Conservation (phyloP, 495 filamentous ascomycete genomes). For the Achaetomiella virescens region DNA sequence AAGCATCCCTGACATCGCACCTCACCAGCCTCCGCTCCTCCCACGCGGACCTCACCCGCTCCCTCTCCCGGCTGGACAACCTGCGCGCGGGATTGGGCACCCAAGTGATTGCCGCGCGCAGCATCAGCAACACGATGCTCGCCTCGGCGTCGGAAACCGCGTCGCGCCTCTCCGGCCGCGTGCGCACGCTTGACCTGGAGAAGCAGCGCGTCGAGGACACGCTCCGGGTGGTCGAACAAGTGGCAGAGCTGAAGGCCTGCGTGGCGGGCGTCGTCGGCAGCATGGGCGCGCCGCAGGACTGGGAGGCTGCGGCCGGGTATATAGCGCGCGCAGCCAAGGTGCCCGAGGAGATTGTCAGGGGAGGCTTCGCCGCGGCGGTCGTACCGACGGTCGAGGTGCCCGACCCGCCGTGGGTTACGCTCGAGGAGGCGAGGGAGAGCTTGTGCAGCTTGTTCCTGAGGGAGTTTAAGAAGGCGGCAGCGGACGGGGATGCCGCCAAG, state of each 20-base stretch:
- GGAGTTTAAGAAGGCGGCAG: slow-evolving; percentile 90
- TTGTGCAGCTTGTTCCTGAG: slow-evolving; percentile 83
- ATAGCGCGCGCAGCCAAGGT: slow-evolving; percentile 75
- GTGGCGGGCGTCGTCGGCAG: slow-evolving; percentile 90
- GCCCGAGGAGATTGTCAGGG: slow-evolving; percentile 68
- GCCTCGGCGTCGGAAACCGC: slow-evolving; percentile 78
- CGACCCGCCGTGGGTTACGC: slow-evolving; percentile 79
- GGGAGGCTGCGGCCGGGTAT: slow-evolving; percentile 92
- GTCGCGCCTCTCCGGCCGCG: slow-evolving; percentile 75
- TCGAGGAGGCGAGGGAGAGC: slow-evolving; percentile 79
- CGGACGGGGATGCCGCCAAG: slow-evolving; percentile 73
- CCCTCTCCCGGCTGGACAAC: slow-evolving; percentile 81
- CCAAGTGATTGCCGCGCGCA: slow-evolving; percentile 76
- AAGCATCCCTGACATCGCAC: slow-evolving; percentile 63
- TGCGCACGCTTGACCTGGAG: slow-evolving; percentile 80
- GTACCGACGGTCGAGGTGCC: slow-evolving; percentile 95
- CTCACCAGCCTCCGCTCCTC: slow-evolving; percentile 71
- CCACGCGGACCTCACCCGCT: slow-evolving; percentile 75
- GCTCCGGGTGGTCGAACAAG: slow-evolving; percentile 87
- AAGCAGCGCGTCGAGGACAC: slow-evolving; percentile 86
- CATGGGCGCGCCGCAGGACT: slow-evolving; percentile 97
- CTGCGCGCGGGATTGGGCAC: slow-evolving; percentile 82
- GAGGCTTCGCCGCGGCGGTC: slow-evolving; percentile 85
- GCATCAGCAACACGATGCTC: slow-evolving; percentile 83
- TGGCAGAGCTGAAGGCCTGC: slow-evolving; percentile 91